These are phyloP conservation scores for Diaporthe vexans DNA, from an alignment of 2,329 filamentous ascomycete genomes.

Conservation along the genomic window DNA sequence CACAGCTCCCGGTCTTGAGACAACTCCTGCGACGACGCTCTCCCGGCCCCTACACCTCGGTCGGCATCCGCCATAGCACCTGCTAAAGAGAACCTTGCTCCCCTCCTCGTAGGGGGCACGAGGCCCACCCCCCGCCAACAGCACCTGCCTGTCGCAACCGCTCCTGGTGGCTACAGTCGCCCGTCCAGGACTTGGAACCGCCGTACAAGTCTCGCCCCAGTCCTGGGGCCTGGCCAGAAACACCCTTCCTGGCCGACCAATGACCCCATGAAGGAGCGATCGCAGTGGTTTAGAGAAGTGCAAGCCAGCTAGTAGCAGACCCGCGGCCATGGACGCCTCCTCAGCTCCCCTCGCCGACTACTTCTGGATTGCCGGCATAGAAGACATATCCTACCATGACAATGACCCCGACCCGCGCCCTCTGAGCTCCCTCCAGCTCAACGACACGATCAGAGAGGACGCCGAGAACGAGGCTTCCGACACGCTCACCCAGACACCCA, in stretches of 20 bases:
- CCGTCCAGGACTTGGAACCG: constrained; percentile 30
- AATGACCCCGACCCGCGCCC: constrained; percentile 50
- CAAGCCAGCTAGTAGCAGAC: constrained; percentile 36
- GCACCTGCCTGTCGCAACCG: constrained; percentile 2
- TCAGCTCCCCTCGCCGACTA: constrained; percentile 79
- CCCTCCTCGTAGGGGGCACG: constrained; percentile 16
- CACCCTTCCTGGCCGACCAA: constrained; percentile 32
- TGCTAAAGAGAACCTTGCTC: background rate
- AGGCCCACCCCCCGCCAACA: constrained; percentile 23
- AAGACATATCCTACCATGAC: constrained; percentile 76
- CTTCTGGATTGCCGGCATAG: constrained; percentile 82
- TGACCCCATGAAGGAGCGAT: constrained; percentile 41
- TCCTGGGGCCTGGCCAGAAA: constrained; percentile 30
- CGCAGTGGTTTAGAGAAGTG: constrained; percentile 32
- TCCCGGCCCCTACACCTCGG: constrained; percentile 19
- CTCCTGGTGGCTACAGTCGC: constrained; percentile 12
- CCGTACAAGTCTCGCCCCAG: constrained; percentile 34
- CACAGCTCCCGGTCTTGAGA: constrained; percentile 27
- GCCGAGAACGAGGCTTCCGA: constrained; percentile 66
- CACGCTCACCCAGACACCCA: constrained; percentile 46
- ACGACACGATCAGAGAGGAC: constrained; percentile 74
- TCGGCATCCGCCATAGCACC: background rate
- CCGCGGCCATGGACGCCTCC: constrained; percentile 70
- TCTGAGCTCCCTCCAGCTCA: constrained; percentile 59
- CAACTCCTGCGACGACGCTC: constrained; percentile 20